phyloP scores from a whole-genome alignment of 345 rosid genomes.

The Brassica incana region DNA sequence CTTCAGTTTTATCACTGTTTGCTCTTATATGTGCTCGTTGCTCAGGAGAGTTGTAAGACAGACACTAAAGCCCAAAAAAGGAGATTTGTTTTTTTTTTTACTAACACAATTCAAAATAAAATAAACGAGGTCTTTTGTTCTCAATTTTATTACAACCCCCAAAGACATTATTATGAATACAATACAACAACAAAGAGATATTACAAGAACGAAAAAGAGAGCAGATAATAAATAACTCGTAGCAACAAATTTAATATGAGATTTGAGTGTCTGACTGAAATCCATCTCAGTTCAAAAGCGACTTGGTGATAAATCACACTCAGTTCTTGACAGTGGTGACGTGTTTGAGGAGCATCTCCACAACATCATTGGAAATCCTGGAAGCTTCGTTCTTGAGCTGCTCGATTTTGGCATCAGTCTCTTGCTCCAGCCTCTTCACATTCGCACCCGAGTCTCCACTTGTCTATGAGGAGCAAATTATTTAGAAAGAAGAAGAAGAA shows the following conservation, averaged over 20 bases:
- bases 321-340: conserved; percentile 83
- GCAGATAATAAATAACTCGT: conserved; percentile 10
- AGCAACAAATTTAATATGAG: conserved; percentile 17
- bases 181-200: conserved; percentile 18
- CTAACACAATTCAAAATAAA: too few relatives aligned
- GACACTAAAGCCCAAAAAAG: too few relatives aligned
- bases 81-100: too few relatives aligned
- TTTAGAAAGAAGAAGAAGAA: background rate
- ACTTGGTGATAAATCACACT: background rate
- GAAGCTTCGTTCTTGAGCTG: conserved; percentile 56
- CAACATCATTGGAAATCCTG: conserved; percentile 72
- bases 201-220: background rate
- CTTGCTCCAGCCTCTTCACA: conserved; percentile 86
- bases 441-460: conserved; percentile 94
- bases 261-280: background rate
- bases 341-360: conserved; percentile 81
- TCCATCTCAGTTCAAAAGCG: conserved; percentile 19
- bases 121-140: background rate
- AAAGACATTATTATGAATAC: conserved; percentile 19
- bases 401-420: conserved; percentile 69
- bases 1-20: too few relatives aligned
- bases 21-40: too few relatives aligned
- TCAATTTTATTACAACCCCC: conserved; percentile 14
- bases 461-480: conserved; percentile 35
- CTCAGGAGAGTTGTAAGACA: too few relatives aligned